Evolutionary conservation across 2,329 filamentous ascomycete species (phyloP).

Genomic region (Claviceps sp.): DNA sequence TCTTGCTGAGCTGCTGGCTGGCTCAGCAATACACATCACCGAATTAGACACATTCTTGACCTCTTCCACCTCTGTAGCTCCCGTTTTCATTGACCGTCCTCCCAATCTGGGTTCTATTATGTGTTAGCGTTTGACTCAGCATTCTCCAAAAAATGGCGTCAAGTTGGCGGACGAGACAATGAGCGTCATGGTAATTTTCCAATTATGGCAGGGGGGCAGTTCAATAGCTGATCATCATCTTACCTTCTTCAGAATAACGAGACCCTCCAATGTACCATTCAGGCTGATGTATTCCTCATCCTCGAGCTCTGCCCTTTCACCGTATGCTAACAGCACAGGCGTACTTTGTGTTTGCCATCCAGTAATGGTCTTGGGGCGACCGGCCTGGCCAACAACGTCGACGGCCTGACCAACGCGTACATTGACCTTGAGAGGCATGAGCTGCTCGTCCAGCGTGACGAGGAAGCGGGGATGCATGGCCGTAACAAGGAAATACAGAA

Average conservation of each 20-base stretch:
- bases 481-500: constrained; percentile 92
- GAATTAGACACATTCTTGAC: not conserved
- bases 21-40: not conserved
- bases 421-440: constrained; percentile 88
- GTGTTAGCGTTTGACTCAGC: constrained; percentile 8
- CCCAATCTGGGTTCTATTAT: constrained; percentile 26
- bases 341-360: constrained; percentile 99
- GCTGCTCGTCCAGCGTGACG: constrained; percentile 85
- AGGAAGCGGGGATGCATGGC: constrained; percentile 96
- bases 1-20: constrained; percentile 3
- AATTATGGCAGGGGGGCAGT: not conserved
- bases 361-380: constrained; percentile 95
- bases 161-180: too few relatives aligned
- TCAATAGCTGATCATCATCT: constrained; percentile 14
- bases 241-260: constrained; percentile 96
- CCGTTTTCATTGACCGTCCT: constrained; percentile 24
- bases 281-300: constrained; percentile 94
- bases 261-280: constrained; percentile 79
- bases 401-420: constrained; percentile 96
- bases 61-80: constrained; percentile 1
- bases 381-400: constrained; percentile 93
- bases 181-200: too few relatives aligned
- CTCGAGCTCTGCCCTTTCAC: constrained; percentile 90
- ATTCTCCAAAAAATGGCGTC: too few relatives aligned
- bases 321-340: constrained; percentile 87